Evolutionary conservation across 1,284 basidiomycete genomes (phyloP).

Genomic region (Microstroma glucosiphilum): DNA sequence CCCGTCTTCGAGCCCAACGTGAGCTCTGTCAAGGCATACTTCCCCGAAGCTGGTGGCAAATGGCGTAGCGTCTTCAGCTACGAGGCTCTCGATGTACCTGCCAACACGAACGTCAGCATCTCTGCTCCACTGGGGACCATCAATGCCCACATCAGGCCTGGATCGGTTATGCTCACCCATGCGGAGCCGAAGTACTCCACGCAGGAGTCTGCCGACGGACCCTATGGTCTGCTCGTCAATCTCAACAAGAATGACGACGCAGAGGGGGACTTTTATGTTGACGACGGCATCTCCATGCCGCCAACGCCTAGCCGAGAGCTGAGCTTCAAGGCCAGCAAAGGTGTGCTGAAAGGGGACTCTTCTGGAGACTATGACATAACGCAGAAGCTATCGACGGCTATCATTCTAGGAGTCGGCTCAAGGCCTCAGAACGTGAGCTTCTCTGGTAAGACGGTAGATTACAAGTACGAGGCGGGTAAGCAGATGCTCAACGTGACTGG

Average conservation of each 20-base stretch:
- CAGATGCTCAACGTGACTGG: constrained; percentile 28
- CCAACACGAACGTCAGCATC: constrained; percentile 55
- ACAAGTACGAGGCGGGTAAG: constrained; percentile 18
- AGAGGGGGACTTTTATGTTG: constrained; percentile 60
- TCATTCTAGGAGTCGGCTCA: constrained; percentile 54
- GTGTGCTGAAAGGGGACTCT: constrained; percentile 20
- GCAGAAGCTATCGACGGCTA: constrained; percentile 55
- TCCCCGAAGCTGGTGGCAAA: constrained; percentile 26
- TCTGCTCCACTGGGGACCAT: constrained; percentile 36
- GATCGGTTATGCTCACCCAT: constrained; percentile 23
- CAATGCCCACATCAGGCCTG: constrained; percentile 34
- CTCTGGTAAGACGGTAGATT: constrained; percentile 7
- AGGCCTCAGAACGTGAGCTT: constrained; percentile 22
- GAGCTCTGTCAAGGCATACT: constrained; percentile 42
- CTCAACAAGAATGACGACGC: constrained; percentile 56
- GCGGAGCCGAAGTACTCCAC: constrained; percentile 25
- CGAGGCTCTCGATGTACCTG: constrained; percentile 54
- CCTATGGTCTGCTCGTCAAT: constrained; percentile 46
- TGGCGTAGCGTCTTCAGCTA: constrained; percentile 76
- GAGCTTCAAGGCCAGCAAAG: constrained; percentile 13
- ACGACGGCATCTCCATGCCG: constrained; percentile 56
- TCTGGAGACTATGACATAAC: constrained; percentile 54
- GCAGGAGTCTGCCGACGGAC: constrained; percentile 20
- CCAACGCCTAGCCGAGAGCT: constrained; percentile 23
- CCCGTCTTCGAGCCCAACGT: constrained; percentile 34